These are phyloP conservation scores for Globisporangium megalacanthum DNA, from an alignment of 352 stramenopile genomes.

Conservation along the genomic window DNA sequence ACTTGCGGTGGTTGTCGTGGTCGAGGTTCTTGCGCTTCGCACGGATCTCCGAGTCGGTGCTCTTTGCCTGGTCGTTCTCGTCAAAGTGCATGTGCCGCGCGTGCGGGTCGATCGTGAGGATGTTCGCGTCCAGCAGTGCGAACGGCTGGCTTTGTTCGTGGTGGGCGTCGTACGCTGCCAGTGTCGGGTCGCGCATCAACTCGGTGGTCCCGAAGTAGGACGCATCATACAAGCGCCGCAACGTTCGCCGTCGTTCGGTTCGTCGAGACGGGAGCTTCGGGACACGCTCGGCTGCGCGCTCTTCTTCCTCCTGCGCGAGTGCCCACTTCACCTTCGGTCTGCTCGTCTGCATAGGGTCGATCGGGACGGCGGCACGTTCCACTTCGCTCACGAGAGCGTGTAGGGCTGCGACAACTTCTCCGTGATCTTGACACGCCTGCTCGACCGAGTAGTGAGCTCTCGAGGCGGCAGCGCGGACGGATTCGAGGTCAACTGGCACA, in stretches of 20 bases:
- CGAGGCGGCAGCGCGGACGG: no score
- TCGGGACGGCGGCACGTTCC: background rate
- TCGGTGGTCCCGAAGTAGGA: constrained; percentile 20
- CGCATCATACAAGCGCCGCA: constrained; percentile 21
- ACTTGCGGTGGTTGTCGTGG: constrained; percentile 56
- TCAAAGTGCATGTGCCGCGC: constrained; percentile 42
- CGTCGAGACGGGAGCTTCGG: constrained; percentile 3
- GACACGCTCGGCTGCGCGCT: background rate
- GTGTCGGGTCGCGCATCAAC: constrained; percentile 28
- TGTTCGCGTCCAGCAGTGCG: constrained; percentile 41
- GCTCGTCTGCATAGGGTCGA: background rate
- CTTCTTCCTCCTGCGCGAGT: background rate
- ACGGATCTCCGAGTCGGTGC: constrained; percentile 29
- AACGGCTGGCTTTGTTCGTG: constrained; percentile 47
- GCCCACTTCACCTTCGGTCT: constrained; percentile 6
- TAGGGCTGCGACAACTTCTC: background rate
- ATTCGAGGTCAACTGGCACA: no score
- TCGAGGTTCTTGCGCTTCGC: constrained; percentile 59
- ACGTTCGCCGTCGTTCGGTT: constrained; percentile 26
- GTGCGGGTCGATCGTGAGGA: constrained; percentile 45
- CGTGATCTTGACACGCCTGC: background rate
- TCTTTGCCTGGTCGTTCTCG: constrained; percentile 28
- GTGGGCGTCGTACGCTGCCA: constrained; percentile 51
- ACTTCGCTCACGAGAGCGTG: background rate
- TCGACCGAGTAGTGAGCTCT: background rate